Evolutionary conservation across 2,329 filamentous ascomycete species (phyloP), one percentile per base, ranked within the genome.

Genomic region (Fusarium nygamai): DNA sequence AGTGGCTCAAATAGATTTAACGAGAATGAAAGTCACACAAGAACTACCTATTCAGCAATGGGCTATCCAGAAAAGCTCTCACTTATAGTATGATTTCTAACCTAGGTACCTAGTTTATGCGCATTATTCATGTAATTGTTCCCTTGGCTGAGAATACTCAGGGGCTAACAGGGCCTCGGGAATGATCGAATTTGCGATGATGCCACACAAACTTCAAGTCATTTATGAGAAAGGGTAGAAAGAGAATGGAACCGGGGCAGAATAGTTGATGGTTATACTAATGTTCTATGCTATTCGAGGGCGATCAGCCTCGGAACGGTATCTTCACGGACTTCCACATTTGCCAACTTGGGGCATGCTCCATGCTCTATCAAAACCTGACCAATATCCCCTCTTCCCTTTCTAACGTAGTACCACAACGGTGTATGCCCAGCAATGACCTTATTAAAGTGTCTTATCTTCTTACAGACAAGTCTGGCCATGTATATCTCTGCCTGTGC

Each of bases 401-500:
- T 50, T 36, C 66, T 64, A 33, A 62, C 61, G 33, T 73, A 75
- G 29, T 64, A 50, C 61, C 70, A 75, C 48, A 75, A 54, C 22
- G 72, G 46, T 34, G 65, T 38, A n/a, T 75, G 59, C 13, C 66
- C 72, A 24, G 41, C 53, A 11, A 75, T 62, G n/a, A 38, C 33
- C 22, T 33, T 29, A 8, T 75, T 31, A 20, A 75, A 61, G 29
- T 75, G 43, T 19, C 41, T 67, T 24, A 71, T 67, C 17, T 50
- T 60, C 29, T 46, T 36, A 29, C 72, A 75, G 57, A 75, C 43
- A 24, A 47, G 44, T n/a, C 36, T 50, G 27, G 72, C 66, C 33
- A 73, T 60, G 12, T 61, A 43, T 10, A 60, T 44, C 53, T 75
- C 71, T 36, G 61, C 47, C 38, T 48, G 64, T 33, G 60, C 67